Percentiles rank a stretch among this genome's conserved stretches.
These are phyloP conservation scores for Eremomyces bilateralis DNA, from an alignment of 495 filamentous ascomycete species.

Conservation along the genomic window DNA sequence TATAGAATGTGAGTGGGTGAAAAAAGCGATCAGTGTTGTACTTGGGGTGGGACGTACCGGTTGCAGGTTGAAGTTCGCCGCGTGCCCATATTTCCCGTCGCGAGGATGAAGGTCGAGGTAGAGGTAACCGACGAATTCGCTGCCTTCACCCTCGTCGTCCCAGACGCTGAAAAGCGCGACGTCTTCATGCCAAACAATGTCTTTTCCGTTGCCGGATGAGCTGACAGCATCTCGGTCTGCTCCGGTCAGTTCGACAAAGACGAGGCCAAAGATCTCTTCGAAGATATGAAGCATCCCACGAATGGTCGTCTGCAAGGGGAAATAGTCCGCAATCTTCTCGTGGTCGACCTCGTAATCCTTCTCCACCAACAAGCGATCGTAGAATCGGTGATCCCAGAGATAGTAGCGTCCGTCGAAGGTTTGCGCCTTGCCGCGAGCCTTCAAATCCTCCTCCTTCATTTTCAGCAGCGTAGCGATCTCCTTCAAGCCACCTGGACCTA, in stretches of 20 bases:
- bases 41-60: conserved; percentile 33
- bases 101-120: conserved; percentile 49
- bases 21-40: no score
- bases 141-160: conserved; percentile 42
- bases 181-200: conserved; percentile 53
- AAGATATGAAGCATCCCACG: conserved; percentile 86
- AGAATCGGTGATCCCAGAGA: conserved; percentile 76
- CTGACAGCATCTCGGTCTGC: conserved; percentile 33
- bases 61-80: conserved; percentile 27
- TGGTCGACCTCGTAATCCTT: conserved; percentile 77
- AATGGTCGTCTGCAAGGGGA: conserved; percentile 69
- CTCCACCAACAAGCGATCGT: conserved; percentile 83
- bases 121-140: conserved; percentile 47
- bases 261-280: conserved; percentile 76
- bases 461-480: conserved; percentile 51
- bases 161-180: conserved; percentile 49
- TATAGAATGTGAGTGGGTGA: no score
- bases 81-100: conserved; percentile 40
- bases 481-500: conserved; percentile 54
- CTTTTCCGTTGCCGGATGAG: conserved; percentile 33
- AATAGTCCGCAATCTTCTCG: conserved; percentile 79
- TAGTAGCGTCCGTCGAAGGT: conserved; percentile 56
- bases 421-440: conserved; percentile 28
- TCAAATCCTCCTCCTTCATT: conserved; percentile 61
- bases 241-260: conserved; percentile 61